phyloP scores from a whole-genome alignment of 2,329 filamentous ascomycete species.

The Colletotrichum paranaense region DNA sequence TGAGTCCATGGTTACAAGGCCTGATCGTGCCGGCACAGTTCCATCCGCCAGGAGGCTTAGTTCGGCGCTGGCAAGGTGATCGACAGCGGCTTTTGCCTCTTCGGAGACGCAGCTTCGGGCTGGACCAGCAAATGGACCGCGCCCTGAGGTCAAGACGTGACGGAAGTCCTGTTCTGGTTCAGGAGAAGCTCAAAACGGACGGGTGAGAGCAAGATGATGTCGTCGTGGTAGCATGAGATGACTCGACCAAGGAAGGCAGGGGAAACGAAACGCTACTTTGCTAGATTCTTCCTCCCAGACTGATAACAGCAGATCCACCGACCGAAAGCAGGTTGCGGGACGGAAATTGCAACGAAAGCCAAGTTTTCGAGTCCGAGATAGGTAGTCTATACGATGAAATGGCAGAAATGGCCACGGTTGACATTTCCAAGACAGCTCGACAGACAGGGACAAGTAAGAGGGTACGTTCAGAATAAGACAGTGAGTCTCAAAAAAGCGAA shows the following conservation, averaged over 20 bases:
- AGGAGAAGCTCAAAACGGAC: not conserved
- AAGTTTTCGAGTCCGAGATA: not conserved
- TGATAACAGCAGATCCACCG: constrained; percentile 7
- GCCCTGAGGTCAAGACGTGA: constrained; percentile 16
- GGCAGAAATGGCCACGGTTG: not conserved
- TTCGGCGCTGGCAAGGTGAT: constrained; percentile 20
- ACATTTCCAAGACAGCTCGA: not conserved
- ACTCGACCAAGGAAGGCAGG: constrained; percentile 18
- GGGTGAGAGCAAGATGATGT: constrained; percentile 26
- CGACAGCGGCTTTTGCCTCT: constrained; percentile 31
- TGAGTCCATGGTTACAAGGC: constrained; percentile 5
- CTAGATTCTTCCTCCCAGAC: not conserved
- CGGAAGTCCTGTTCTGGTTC: constrained; percentile 10
- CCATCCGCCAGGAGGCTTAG: constrained; percentile 25
- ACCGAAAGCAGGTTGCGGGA: constrained; percentile 20
- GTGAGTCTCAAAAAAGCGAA: not conserved
- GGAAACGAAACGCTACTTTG: not conserved
- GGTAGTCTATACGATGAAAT: not conserved
- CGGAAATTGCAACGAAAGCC: not conserved
- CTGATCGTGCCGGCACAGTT: constrained; percentile 14
- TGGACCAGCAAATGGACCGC: constrained; percentile 17
- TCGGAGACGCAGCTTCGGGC: constrained; percentile 13
- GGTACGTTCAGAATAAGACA: not conserved
- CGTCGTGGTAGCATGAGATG: constrained; percentile 14
- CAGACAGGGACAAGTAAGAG: not conserved